phyloP scores from a whole-genome alignment of 2,329 filamentous ascomycete species.

The Monilinia aucupariae region DNA sequence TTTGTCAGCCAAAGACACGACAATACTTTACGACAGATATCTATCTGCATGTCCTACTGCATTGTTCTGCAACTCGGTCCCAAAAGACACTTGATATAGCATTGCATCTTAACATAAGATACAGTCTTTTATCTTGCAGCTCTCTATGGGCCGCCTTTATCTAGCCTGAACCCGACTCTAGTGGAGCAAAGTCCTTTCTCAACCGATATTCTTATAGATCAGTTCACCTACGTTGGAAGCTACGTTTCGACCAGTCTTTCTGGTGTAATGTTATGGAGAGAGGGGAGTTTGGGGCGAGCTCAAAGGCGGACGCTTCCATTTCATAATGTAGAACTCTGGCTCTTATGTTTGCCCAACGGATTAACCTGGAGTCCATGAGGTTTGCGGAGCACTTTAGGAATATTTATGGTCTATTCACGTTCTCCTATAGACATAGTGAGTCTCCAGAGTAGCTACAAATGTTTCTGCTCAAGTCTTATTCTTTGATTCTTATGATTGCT shows the following conservation, averaged over 20 bases:
- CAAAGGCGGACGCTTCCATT: background rate
- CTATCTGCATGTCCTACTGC: no score
- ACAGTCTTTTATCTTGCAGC: no score
- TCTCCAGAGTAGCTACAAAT: background rate
- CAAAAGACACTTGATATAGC: no score
- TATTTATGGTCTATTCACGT: background rate
- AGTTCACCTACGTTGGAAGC: background rate
- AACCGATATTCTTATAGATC: background rate
- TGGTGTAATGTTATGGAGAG: background rate
- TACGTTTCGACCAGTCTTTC: background rate
- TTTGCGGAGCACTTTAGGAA: background rate
- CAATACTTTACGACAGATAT: no score
- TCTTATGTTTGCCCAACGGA: background rate
- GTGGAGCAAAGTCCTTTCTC: no score
- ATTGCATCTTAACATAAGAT: no score
- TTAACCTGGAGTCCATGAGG: background rate
- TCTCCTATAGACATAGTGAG: background rate
- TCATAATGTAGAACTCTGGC: background rate
- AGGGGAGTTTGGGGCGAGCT: background rate
- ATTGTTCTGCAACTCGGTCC: no score
- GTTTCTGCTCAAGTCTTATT: background rate
- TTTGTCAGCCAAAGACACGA: no score
- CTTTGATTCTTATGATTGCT: background rate
- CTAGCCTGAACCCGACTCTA: no score
- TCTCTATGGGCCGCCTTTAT: no score